Base-by-base conservation (phyloP, 352 stramenopile genomes). In the Elongisporangium undulatum region DNA sequence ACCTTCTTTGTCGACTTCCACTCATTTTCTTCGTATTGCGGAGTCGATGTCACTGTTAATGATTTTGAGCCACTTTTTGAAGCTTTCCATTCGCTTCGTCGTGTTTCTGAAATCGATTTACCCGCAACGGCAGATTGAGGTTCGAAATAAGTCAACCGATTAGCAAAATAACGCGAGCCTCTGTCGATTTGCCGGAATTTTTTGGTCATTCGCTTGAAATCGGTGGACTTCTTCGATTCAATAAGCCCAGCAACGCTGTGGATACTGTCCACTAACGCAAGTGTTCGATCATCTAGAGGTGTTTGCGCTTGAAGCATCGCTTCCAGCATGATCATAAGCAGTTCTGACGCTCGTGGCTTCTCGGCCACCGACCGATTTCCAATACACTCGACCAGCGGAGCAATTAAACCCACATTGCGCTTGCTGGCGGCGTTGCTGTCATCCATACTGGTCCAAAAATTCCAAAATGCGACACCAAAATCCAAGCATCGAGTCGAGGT, bases 401-500 rank as follows among this genome's bases (percentile, higher is more conserved):
- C 49, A 21, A 93, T 67, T 15, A 93, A 59, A 0, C 63, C 76
- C 45, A 67, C 68, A 10, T 80, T 83, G 4, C 81, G 77, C 23
- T 88, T 89, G 26, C 68, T 89, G 17, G 68, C 70, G 0, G 75
- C 77, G 51, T 64, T 66, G 20, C 62, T 39, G 24, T 88, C 79
- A 55, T 87, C 74, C n/a, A 75, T 66, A 49, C 66, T 73, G 6
- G 59, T 63, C 72, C 82, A 89, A 52, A 93, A 93, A 55, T 73
- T 74, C 84, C 84, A 93, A 51, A 92, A 92, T 17, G 68, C 67
- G 9, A 87, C 71, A 34, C 74, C 79, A 61, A 93, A 91, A 51
- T 91, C 84, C 21, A 93, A 70, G 64, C 75, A 85, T 26, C 85
- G 82, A 13, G 87, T 78, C 45, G 79, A 58, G 38, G 79, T 77